Evolutionary conservation across 1,284 basidiomycete genomes (phyloP), one percentile per base, ranked within the genome.

Genomic region (Mycosarcoma maydis): DNA sequence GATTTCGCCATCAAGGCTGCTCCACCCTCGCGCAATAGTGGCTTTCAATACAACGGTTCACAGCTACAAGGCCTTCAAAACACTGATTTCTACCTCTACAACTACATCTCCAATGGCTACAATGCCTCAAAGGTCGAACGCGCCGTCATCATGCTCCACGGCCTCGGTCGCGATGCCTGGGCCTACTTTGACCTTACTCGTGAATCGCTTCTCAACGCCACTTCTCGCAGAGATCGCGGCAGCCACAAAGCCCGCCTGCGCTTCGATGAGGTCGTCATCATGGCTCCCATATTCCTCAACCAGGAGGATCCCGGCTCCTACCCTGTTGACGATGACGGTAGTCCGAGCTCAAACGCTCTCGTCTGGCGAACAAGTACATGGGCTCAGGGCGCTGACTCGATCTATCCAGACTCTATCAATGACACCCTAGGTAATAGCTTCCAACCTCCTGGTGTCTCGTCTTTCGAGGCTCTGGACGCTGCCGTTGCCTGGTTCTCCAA

Each of bases 281-380:
- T 76, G 64, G 61, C 68, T 17, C 73, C 73, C 11, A 38, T 66
- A 37, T 76, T 76, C 29, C 33, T 72, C 26, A 76, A 76, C 39
- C 32, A 61, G 33, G 36, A 73, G 9, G 73, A 76, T 43, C 37
- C 48, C 0, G 70, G 66, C 6, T 52, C 42, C 29, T 73, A 48
- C 27, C 72, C 68, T 4, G 53, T 61, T 8, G 61, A 68, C 36
- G 56, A 49, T 0, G n/a, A 51, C 34, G 29, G 37, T 6, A 39
- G 47, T 3, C 53, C 66, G 6, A 73, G 42, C 14, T 57, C 60
- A 6, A 70, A 43, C n/a, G 44, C 60, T 20, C 48, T 73, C 3
- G 68, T 68, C 6, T 73, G 71, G 72, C 29, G 38, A n/a, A 26
- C 36, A 8, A 45, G 30, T 30, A 37, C 46, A 16, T 75, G 73